These are phyloP conservation scores for Meripilus lineatus DNA, from an alignment of 1,284 basidiomycete species.

Conservation along the genomic window DNA sequence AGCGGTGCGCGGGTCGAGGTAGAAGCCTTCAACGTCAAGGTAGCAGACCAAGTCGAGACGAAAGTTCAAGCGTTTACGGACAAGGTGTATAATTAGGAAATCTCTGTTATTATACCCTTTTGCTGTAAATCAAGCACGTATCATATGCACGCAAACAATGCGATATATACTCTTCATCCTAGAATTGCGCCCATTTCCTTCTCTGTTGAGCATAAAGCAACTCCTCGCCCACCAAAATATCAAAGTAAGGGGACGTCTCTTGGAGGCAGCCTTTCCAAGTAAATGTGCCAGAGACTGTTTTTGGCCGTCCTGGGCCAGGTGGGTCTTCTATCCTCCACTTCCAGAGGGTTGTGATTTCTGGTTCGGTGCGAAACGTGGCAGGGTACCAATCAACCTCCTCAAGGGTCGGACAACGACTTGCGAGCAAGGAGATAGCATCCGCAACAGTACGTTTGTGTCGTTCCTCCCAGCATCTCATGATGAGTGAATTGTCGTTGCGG, in stretches of 20 bases:
- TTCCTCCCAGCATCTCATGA: constrained; percentile 12
- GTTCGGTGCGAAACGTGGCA: neutral
- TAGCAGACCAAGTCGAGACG: constrained; percentile 35
- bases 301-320: neutral
- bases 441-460: constrained; percentile 6
- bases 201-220: constrained; percentile 1
- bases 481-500: constrained; percentile 1
- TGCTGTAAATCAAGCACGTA: constrained; percentile 1
- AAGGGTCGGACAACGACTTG: constrained; percentile 12
- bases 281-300: constrained; percentile 1
- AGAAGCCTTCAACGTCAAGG: constrained; percentile 37
- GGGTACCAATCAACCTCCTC: constrained; percentile 17
- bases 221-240: too few species aligned
- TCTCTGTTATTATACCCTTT: neutral
- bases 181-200: constrained; percentile 9
- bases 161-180: neutral
- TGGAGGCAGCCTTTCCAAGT: constrained; percentile 2
- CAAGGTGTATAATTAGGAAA: constrained; percentile 11
- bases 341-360: neutral
- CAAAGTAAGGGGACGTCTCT: too few species aligned
- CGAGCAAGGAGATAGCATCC: constrained; percentile 6
- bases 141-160: neutral
- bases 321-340: constrained; percentile 2
- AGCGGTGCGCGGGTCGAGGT: constrained; percentile 45
- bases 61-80: constrained; percentile 39